These are phyloP conservation scores for Termitomyces sp. DNA, from an alignment of 768 basidiomycete species.

Conservation along the genomic window DNA sequence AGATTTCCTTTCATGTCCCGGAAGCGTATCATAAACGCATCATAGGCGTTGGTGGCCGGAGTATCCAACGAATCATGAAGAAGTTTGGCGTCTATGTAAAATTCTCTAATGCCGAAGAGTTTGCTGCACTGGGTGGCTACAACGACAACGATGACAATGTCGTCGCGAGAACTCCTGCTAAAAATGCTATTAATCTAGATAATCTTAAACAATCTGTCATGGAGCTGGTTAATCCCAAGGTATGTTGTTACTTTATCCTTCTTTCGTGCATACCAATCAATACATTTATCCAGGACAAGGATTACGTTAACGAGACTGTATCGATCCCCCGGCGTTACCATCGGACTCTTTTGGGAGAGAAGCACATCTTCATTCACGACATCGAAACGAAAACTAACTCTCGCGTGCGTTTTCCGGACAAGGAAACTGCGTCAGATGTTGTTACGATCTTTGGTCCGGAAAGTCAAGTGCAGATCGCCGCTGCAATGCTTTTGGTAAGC, in stretches of 20 bases:
- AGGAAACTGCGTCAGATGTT: slow-evolving; percentile 90
- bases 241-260: slow-evolving; percentile 28
- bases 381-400: slow-evolving; percentile 97
- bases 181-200: slow-evolving; percentile 94
- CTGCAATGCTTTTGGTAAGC: slow-evolving; percentile 89
- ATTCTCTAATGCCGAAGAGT: slow-evolving; percentile 97
- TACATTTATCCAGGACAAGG: slow-evolving; percentile 72
- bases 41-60: slow-evolving; percentile 96
- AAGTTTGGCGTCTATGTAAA: slow-evolving; percentile 99
- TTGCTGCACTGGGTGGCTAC: slow-evolving; percentile 91
- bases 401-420: slow-evolving; percentile 87
- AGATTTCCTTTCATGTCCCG: slow-evolving; percentile 98
- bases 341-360: slow-evolving; percentile 92
- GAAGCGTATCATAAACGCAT: slow-evolving; percentile 99
- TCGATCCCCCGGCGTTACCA: slow-evolving; percentile 95
- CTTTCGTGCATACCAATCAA: slow-evolving; percentile 3
- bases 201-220: slow-evolving; percentile 95
- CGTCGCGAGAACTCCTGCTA: slow-evolving; percentile 95
- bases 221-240: slow-evolving; percentile 97
- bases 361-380: slow-evolving; percentile 94
- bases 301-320: slow-evolving; percentile 91
- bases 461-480: slow-evolving; percentile 94
- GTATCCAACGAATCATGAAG: slow-evolving; percentile 99
- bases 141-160: slow-evolving; percentile 99
- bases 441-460: slow-evolving; percentile 98